These are phyloP conservation scores for Huntiella savannae DNA, from an alignment of 2,329 filamentous ascomycete genomes.

Conservation along the genomic window DNA sequence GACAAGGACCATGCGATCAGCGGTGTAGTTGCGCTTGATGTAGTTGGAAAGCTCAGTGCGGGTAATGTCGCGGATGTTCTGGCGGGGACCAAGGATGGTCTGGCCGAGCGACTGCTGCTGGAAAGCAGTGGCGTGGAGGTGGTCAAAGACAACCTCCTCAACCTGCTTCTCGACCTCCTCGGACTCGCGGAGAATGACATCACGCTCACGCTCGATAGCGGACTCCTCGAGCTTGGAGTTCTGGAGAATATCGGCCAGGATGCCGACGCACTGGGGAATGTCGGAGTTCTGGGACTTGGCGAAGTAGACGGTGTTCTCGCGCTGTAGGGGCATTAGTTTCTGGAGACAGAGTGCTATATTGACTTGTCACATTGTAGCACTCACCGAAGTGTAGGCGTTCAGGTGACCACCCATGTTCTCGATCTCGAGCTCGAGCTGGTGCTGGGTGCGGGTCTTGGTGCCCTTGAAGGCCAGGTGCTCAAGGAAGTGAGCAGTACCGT, in stretches of 20 bases:
- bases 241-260: conserved; percentile 96
- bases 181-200: conserved; percentile 95
- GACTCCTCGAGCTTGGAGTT: conserved; percentile 92
- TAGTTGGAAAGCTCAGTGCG: conserved; percentile 81
- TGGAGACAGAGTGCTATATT: no score
- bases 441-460: conserved; percentile 82
- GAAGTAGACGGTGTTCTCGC: conserved; percentile 99
- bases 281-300: conserved; percentile 98
- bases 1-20: conserved; percentile 97
- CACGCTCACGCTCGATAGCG: conserved; percentile 92
- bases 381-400: conserved; percentile 97
- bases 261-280: conserved; percentile 89
- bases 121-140: conserved; percentile 95
- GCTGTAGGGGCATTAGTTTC: conserved; percentile 28
- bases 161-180: conserved; percentile 99
- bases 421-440: conserved; percentile 97
- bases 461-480: conserved; percentile 99
- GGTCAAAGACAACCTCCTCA: conserved; percentile 98
- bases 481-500: conserved; percentile 97
- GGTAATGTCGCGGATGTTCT: conserved; percentile 96
- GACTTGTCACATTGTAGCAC: conserved; percentile 19
- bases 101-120: conserved; percentile 90
- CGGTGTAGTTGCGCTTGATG: conserved; percentile 99
- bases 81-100: conserved; percentile 89
- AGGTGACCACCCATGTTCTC: conserved; percentile 99